These are phyloP conservation scores for Schizophyllum commune DNA, from an alignment of 1,284 basidiomycete genomes.

Conservation along the genomic window DNA sequence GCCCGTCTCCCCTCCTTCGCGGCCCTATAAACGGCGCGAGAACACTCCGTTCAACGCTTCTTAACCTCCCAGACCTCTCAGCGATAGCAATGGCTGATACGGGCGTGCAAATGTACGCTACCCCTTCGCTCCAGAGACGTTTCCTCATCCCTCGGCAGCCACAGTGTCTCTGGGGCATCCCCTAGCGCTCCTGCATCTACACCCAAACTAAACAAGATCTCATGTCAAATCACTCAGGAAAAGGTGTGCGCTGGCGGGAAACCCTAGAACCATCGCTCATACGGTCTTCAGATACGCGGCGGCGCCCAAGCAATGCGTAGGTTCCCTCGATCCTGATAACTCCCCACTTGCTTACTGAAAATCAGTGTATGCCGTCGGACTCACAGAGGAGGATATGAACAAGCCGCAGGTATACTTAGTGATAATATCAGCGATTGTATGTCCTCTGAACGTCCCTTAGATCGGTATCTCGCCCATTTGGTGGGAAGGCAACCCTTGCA, in stretches of 20 bases:
- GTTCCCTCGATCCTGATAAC: conserved; percentile 17
- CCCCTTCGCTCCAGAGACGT: not conserved
- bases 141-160: not conserved
- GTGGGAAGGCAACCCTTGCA: conserved; percentile 89
- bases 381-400: conserved; percentile 73
- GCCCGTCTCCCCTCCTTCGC: not conserved
- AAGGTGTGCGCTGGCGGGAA: conserved; percentile 36
- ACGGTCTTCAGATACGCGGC: conserved; percentile 47
- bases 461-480: conserved; percentile 80
- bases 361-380: conserved; percentile 68
- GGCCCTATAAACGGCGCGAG: not conserved
- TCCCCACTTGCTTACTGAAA: not conserved
- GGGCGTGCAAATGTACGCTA: not conserved
- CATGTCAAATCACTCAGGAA: conserved; percentile 59
- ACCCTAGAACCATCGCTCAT: not conserved
- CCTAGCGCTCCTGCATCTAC: not conserved
- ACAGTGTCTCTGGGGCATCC: not conserved
- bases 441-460: conserved; percentile 30
- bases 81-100: not conserved
- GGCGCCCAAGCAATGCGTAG: conserved; percentile 78
- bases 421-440: conserved; percentile 7
- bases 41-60: not conserved
- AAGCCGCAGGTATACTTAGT: conserved; percentile 59
- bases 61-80: not conserved
- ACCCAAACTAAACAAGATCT: conserved; percentile 62